Conservation (phyloP, 768 basidiomycete species). For the Dictyophora rubrovolvata region DNA sequence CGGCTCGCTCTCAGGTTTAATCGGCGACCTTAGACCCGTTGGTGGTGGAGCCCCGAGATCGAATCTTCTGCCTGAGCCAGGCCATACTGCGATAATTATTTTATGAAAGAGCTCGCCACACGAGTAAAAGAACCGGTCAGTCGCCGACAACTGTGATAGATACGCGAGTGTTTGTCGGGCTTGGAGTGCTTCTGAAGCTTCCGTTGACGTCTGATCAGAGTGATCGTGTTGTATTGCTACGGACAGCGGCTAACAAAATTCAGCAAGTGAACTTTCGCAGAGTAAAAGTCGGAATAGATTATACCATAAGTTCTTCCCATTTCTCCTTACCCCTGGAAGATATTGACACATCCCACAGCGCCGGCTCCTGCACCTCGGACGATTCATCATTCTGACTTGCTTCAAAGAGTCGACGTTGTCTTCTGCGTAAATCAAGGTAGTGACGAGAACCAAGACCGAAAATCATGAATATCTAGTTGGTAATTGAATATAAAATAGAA, state of each 20-base stretch:
- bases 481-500: not conserved
- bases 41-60: not conserved
- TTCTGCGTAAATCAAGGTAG: conserved; percentile 1
- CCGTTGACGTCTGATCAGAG: too few species aligned
- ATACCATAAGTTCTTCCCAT: conserved; percentile 7
- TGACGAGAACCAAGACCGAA: conserved; percentile 5
- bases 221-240: not conserved
- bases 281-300: not conserved
- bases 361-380: not conserved
- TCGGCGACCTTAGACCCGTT: not conserved
- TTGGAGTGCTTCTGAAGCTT: too few species aligned
- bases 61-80: not conserved
- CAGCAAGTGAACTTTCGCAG: not conserved
- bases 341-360: conserved; percentile 4
- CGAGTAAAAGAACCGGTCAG: not conserved
- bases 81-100: not conserved
- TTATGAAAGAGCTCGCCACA: not conserved
- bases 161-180: not conserved
- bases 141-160: not conserved
- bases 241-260: conserved; percentile 3
- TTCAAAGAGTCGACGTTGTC: not conserved
- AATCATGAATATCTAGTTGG: not conserved
- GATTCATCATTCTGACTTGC: not conserved
- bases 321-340: not conserved
- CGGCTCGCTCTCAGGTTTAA: not conserved